Conservation (phyloP, 371 early-diverging fungal species). For the Conidiobolus coronatus region DNA sequence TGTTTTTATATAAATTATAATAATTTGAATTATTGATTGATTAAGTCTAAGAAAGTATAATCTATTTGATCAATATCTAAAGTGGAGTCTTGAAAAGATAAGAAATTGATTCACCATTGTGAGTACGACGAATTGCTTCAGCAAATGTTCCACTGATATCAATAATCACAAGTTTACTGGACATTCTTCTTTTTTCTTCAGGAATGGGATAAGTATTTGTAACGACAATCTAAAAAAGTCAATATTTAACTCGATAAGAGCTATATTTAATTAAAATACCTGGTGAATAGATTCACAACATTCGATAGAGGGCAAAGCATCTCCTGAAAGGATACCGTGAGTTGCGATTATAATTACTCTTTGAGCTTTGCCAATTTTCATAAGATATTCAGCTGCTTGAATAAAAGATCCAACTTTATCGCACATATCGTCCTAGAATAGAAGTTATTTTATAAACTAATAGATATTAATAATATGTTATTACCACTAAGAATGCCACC, state of each 20-base stretch:
- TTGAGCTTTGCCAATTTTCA: conserved; percentile 61
- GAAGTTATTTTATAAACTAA: neutral
- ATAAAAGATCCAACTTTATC: conserved; percentile 70
- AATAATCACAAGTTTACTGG: conserved; percentile 59
- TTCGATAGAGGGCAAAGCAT: conserved; percentile 62
- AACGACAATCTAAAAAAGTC: conserved; percentile 50
- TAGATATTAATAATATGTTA: conserved; percentile 5
- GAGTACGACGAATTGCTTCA: conserved; percentile 93
- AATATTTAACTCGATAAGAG: neutral
- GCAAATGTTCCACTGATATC: conserved; percentile 77
- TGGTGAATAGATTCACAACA: conserved; percentile 59
- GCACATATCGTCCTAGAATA: conserved; percentile 67
- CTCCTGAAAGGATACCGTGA: conserved; percentile 78
- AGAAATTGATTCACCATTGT: conserved; percentile 92
- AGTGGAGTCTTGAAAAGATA: conserved; percentile 38
- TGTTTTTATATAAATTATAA: too few species aligned
- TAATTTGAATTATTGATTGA: neutral
- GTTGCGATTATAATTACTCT: conserved; percentile 81
- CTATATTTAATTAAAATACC: conserved; percentile 15
- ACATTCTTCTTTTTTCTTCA: conserved; percentile 35
- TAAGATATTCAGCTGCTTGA: conserved; percentile 71
- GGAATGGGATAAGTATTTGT: conserved; percentile 88
- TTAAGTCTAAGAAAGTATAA: conserved; percentile 2
- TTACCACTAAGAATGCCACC: conserved; percentile 69
- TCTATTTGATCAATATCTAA: neutral